phyloP scores from a whole-genome alignment of 352 stramenopile genomes.

The Pythium aquatile region DNA sequence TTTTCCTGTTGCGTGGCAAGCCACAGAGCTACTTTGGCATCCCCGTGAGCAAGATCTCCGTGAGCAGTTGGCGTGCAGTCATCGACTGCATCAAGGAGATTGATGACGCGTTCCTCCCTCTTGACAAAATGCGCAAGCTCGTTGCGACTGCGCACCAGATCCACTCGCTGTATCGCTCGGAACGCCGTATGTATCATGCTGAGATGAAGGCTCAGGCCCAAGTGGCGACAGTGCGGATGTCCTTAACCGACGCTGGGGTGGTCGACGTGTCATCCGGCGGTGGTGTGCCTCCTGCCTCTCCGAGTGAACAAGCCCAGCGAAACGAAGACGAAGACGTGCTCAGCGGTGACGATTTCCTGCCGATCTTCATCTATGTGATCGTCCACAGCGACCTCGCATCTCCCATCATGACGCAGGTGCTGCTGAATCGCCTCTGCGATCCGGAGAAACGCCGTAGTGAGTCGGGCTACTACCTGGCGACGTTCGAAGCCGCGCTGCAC shows the following conservation, averaged over 20 bases:
- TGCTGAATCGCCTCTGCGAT: conserved; percentile 82
- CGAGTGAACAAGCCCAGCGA: not conserved
- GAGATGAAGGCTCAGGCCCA: conserved; percentile 6
- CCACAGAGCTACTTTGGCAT: conserved; percentile 85
- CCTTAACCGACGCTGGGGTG: conserved; percentile 10
- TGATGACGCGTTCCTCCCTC: conserved; percentile 74
- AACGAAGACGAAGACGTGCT: conserved; percentile 63
- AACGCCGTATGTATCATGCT: conserved; percentile 40
- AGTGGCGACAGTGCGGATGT: conserved; percentile 9
- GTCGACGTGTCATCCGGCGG: not conserved
- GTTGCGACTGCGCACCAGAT: conserved; percentile 70
- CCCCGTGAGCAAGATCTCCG: conserved; percentile 68
- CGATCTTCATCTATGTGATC: conserved; percentile 90
- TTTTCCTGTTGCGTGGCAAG: conserved; percentile 64
- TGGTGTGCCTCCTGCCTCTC: not conserved
- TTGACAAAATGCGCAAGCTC: conserved; percentile 85
- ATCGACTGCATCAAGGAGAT: conserved; percentile 79
- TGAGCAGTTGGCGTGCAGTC: conserved; percentile 74
- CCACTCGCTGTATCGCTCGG: conserved; percentile 63
- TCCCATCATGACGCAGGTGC: conserved; percentile 78
- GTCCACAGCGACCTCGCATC: conserved; percentile 73
- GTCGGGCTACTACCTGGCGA: conserved; percentile 87
- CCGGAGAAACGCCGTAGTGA: conserved; percentile 82
- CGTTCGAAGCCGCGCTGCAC: conserved; percentile 77
- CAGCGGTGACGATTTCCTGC: conserved; percentile 83